A percentile compares a stretch with the other conserved stretches of the same genome.
These are phyloP conservation scores for Beauveria bassiana DNA, from an alignment of 2,329 filamentous ascomycete genomes.

Conservation along the genomic window DNA sequence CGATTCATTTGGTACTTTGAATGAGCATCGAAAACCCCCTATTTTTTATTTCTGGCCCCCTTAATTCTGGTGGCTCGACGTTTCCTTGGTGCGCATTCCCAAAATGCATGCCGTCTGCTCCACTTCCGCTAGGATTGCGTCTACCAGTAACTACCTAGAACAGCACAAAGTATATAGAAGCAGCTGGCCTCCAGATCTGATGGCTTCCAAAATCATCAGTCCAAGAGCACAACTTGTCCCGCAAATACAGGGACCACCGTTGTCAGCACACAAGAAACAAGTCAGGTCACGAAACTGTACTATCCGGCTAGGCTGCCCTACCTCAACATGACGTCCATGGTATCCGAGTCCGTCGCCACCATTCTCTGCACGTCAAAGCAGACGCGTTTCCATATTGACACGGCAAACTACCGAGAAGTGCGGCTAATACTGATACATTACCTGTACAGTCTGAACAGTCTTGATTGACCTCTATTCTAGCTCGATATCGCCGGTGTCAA, in stretches of 20 bases:
- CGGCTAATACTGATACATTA: background rate
- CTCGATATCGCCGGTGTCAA: conserved; percentile 66
- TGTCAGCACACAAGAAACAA: background rate
- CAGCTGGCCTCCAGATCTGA: background rate
- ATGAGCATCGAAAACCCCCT: background rate
- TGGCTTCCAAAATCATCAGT: background rate
- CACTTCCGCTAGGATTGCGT: background rate
- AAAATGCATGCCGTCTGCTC: background rate
- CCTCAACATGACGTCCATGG: conserved; percentile 38
- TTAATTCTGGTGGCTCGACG: background rate
- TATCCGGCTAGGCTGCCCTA: background rate
- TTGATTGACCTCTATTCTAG: conserved; percentile 32
- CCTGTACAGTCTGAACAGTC: background rate
- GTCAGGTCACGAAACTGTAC: background rate
- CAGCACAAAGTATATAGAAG: background rate
- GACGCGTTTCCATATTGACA: conserved; percentile 56
- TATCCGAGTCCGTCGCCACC: conserved; percentile 41
- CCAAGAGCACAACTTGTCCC: background rate
- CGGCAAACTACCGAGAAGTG: conserved; percentile 50
- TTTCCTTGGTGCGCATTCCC: background rate
- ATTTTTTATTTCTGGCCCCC: background rate
- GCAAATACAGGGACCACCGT: background rate
- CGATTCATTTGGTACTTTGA: background rate
- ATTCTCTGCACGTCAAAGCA: conserved; percentile 60
- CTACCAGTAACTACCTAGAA: background rate